phyloP scores from a whole-genome alignment of 257 asterid species.

The Nicotiana benthamiana region DNA sequence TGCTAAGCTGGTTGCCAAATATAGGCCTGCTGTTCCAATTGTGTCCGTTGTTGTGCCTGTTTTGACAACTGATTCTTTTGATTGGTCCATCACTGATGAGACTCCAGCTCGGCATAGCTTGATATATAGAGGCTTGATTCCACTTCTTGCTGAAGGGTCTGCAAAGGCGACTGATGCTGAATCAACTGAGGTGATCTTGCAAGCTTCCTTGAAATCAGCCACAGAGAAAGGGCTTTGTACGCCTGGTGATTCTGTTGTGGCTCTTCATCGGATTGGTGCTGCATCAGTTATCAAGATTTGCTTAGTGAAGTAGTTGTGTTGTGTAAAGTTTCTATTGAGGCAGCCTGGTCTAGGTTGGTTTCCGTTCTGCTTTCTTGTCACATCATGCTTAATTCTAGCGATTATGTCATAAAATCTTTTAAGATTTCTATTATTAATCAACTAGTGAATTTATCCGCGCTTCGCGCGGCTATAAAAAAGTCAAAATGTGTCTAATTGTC shows the following conservation, averaged over 20 bases:
- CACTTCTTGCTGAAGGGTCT: constrained; percentile 74
- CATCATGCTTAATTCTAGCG: background rate
- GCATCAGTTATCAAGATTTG: constrained; percentile 73
- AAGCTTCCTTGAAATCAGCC: constrained; percentile 52
- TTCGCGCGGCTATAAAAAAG: too few species aligned
- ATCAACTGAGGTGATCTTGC: constrained; percentile 62
- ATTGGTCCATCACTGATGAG: constrained; percentile 68
- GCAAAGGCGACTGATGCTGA: constrained; percentile 69
- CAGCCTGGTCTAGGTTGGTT: background rate
- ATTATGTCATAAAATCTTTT: background rate
- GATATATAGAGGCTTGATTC: constrained; percentile 67
- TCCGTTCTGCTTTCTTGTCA: background rate
- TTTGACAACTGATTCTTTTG: constrained; percentile 52
- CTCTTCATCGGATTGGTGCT: constrained; percentile 64
- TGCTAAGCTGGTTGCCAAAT: constrained; percentile 74
- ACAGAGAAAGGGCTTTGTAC: constrained; percentile 46
- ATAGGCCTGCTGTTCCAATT: constrained; percentile 71
- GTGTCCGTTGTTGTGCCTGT: constrained; percentile 74
- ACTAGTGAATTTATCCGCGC: too few species aligned
- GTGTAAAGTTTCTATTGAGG: constrained; percentile 5
- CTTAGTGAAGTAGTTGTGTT: constrained; percentile 34
- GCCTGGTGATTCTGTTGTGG: constrained; percentile 66
- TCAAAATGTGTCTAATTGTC: too few species aligned
- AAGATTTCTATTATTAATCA: background rate
- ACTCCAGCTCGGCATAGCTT: constrained; percentile 76